Percentiles rank a stretch among this genome's conserved stretches.
phyloP scores from a whole-genome alignment of 2,329 filamentous ascomycete genomes.

The Aspergillus versicolor region DNA sequence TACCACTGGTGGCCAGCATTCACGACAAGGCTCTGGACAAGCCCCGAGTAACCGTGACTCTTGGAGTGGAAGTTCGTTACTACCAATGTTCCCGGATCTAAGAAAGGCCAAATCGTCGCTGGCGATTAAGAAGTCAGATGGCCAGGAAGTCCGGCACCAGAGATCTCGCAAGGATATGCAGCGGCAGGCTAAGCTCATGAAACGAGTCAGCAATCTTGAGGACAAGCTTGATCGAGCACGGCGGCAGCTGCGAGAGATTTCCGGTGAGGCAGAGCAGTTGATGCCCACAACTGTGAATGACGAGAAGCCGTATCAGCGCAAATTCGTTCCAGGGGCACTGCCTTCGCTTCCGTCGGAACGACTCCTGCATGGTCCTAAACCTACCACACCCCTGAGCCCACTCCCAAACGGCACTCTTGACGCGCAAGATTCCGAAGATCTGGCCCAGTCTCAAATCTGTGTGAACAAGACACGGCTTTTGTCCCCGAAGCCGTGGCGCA shows the following conservation, averaged over 20 bases:
- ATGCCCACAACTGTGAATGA: slow-evolving; percentile 17
- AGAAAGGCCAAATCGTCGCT: slow-evolving; percentile 34
- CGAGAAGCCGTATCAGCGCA: slow-evolving; percentile 30
- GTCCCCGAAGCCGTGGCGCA: not conserved
- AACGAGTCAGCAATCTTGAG: slow-evolving; percentile 62
- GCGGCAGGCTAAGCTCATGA: slow-evolving; percentile 57
- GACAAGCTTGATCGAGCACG: slow-evolving; percentile 56
- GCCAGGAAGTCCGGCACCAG: slow-evolving; percentile 42
- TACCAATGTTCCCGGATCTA: slow-evolving; percentile 36
- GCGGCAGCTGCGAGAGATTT: slow-evolving; percentile 52
- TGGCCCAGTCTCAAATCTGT: not conserved
- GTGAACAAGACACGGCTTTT: not conserved
- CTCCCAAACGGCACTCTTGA: slow-evolving; percentile 3
- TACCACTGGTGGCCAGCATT: slow-evolving; percentile 14
- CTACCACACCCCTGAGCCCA: slow-evolving; percentile 11
- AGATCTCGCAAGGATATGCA: slow-evolving; percentile 58
- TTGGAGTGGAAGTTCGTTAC: slow-evolving; percentile 24
- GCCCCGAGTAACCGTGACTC: slow-evolving; percentile 14
- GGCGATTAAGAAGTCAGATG: slow-evolving; percentile 26
- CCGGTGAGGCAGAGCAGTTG: slow-evolving; percentile 38
- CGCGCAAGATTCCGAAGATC: not conserved
- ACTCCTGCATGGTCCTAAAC: slow-evolving; percentile 33
- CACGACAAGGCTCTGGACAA: slow-evolving; percentile 17
- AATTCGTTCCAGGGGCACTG: slow-evolving; percentile 45
- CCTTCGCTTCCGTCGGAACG: slow-evolving; percentile 48